Percentiles rank a stretch among this genome's conserved stretches.
These are phyloP conservation scores for Trypanosoma theileri DNA, from an alignment of 208 protist genomes.

Conservation along the genomic window DNA sequence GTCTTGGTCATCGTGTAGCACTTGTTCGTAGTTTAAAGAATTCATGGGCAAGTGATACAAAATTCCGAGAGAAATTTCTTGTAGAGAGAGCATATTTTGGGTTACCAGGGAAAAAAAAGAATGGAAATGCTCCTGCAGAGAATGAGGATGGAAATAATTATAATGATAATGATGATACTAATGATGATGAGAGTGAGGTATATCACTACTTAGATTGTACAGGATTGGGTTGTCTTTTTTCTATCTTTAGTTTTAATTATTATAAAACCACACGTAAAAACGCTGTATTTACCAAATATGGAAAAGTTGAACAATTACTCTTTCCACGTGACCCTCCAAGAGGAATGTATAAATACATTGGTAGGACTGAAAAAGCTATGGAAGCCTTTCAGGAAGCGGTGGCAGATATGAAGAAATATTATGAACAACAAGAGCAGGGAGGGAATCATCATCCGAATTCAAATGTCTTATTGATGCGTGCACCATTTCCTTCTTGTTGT, in stretches of 20 bases:
- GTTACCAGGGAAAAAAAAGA: background rate
- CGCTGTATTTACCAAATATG: constrained; percentile 53
- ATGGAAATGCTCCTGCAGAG: background rate
- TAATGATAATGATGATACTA: constrained; percentile 8
- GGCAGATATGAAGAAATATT: constrained; percentile 54
- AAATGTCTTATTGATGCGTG: constrained; percentile 21
- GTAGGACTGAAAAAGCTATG: constrained; percentile 58
- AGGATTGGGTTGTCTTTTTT: constrained; percentile 67
- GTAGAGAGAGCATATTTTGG: constrained; percentile 54
- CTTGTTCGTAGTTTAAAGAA: constrained; percentile 61
- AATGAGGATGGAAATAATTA: constrained; percentile 3
- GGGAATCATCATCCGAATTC: background rate
- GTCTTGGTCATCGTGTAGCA: constrained; percentile 76
- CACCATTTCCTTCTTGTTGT: constrained; percentile 43
- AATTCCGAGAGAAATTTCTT: constrained; percentile 48
- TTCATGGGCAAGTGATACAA: constrained; percentile 31
- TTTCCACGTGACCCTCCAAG: constrained; percentile 60
- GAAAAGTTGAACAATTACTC: constrained; percentile 53
- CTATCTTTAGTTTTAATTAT: constrained; percentile 41
- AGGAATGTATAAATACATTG: constrained; percentile 58
- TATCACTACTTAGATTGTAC: constrained; percentile 46
- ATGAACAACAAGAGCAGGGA: background rate
- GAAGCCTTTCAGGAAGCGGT: constrained; percentile 67
- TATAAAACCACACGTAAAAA: constrained; percentile 48
- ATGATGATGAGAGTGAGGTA: constrained; percentile 6